A percentile compares a stretch with the other conserved stretches of the same genome.
Conservation (phyloP, 495 filamentous ascomycete genomes). For the Xylaria telfairii region DNA sequence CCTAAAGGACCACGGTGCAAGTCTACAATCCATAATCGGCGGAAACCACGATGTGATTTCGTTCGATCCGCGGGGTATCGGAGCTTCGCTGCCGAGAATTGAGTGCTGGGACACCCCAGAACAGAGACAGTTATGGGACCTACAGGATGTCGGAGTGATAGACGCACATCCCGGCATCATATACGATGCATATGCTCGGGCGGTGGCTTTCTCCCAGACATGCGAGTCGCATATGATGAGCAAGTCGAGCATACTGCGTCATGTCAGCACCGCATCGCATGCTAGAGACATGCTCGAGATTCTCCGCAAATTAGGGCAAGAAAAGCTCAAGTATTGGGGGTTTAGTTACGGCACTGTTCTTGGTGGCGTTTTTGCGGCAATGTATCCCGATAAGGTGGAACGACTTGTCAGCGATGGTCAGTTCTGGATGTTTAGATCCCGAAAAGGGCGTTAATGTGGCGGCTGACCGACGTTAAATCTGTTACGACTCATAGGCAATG, state of each 20-base stretch:
- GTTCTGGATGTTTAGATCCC: slow-evolving; percentile 5
- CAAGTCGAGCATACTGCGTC: slow-evolving; percentile 39
- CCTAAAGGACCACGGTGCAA: slow-evolving; percentile 41
- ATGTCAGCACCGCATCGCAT: slow-evolving; percentile 48
- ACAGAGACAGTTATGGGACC: slow-evolving; percentile 44
- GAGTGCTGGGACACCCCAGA: slow-evolving; percentile 49
- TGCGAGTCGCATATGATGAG: slow-evolving; percentile 41
- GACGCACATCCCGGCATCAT: slow-evolving; percentile 48
- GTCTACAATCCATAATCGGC: slow-evolving; percentile 55
- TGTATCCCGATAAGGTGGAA: slow-evolving; percentile 57
- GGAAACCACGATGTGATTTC: slow-evolving; percentile 55
- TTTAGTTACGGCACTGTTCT: slow-evolving; percentile 61
- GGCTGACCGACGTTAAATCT: background rate
- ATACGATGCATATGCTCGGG: slow-evolving; percentile 48
- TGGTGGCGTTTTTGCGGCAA: slow-evolving; percentile 56
- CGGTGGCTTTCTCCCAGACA: slow-evolving; percentile 43
- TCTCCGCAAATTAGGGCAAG: slow-evolving; percentile 42
- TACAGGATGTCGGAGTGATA: slow-evolving; percentile 46
- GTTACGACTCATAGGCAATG: slow-evolving; percentile 33
- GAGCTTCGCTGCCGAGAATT: slow-evolving; percentile 48
- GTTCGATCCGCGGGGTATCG: slow-evolving; percentile 58
- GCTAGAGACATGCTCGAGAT: slow-evolving; percentile 53
- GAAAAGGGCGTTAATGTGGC: background rate
- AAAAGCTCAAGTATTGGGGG: slow-evolving; percentile 60
- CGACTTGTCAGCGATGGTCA: slow-evolving; percentile 57